These are phyloP conservation scores for Dunaliella primolecta DNA, from an alignment of 139 green algal genomes.

Conservation along the genomic window DNA sequence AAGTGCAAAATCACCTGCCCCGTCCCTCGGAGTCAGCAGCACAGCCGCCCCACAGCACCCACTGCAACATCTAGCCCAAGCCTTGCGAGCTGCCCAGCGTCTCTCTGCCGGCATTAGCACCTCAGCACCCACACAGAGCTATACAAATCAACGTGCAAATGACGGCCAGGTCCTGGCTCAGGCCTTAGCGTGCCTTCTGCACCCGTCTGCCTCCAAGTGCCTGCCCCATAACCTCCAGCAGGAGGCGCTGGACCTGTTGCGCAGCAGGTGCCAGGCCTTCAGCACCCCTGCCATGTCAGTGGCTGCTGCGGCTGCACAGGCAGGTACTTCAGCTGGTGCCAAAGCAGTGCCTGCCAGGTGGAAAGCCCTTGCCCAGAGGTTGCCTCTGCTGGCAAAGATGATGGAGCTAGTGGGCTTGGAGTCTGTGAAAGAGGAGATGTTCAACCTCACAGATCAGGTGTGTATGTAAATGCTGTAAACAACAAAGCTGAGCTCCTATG, in stretches of 20 bases:
- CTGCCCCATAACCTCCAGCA: not conserved
- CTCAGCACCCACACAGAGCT: not conserved
- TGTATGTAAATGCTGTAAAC: no score
- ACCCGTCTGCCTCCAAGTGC: conserved; percentile 16
- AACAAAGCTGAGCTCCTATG: no score
- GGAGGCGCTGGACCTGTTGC: not conserved
- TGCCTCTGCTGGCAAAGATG: conserved; percentile 25
- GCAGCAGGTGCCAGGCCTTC: not conserved
- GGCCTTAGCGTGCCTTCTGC: conserved; percentile 38
- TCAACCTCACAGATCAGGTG: conserved; percentile 33
- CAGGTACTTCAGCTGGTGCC: not conserved
- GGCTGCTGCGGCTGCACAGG: not conserved
- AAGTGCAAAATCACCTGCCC: not conserved
- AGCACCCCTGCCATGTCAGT: not conserved
- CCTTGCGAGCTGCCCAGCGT: not conserved
- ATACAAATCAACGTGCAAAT: not conserved
- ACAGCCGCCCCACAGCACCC: not conserved
- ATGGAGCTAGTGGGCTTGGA: conserved; percentile 30
- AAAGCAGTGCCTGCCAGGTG: not conserved
- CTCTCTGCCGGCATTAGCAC: not conserved
- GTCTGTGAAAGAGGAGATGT: conserved; percentile 36
- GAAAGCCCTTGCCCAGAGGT: not conserved
- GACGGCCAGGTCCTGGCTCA: not conserved
- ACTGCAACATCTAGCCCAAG: conserved; percentile 17
- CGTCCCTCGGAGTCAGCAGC: not conserved